Base-by-base conservation (phyloP, 2,329 filamentous ascomycete species). In the Ophiostoma australiae region DNA sequence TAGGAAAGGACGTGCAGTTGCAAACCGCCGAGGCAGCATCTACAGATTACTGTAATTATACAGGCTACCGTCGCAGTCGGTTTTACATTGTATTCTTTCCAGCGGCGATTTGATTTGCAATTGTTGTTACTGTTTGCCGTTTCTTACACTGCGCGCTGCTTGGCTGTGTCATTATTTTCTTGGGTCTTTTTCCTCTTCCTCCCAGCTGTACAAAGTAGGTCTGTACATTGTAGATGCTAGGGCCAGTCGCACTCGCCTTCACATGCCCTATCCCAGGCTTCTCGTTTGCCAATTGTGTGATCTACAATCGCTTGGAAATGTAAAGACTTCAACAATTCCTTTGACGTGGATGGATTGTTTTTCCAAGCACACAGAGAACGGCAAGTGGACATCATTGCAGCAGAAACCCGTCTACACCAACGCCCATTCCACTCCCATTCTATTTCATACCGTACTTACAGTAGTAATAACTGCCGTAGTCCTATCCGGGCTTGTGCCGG, bases 201-300 rank as follows among this genome's bases (percentile, higher is more conserved):
- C 23, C n/a, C 17, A 13, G 52, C 10, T 48, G 44, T 31, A 31
- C 27, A 31, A 31, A 3, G 27, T 31, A 31, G 1, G 27, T 31
- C 3, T 31, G 27, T 31, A 31, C 27, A 31, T 31, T 1, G 27
- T 48, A 48, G 44, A 15, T 48, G 6, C n/a, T n/a, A 48, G 44
- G 44, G 4, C 20, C 7, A n/a, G 17, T 48, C 44, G 44, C 20
- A 20, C 20, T n/a, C 17, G 17, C 44, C 44, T 48, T 27, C 52
- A 58, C 52, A 58, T 58, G 52, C 23, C 52, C 52, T 58, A 58
- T 58, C 52, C 52, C 8, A 8, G 6, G 58, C 58, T 17, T 63
- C 58, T 63, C 27, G 27, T 63, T 63, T 63, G 58, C 27, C 58
- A 8, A n/a, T 58, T 63, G 27, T 63, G 58, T 27, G 58, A 63